These are phyloP conservation scores for Hanseniaspora mollemarum DNA, from an alignment of 805 yeast species.

Conservation along the genomic window DNA sequence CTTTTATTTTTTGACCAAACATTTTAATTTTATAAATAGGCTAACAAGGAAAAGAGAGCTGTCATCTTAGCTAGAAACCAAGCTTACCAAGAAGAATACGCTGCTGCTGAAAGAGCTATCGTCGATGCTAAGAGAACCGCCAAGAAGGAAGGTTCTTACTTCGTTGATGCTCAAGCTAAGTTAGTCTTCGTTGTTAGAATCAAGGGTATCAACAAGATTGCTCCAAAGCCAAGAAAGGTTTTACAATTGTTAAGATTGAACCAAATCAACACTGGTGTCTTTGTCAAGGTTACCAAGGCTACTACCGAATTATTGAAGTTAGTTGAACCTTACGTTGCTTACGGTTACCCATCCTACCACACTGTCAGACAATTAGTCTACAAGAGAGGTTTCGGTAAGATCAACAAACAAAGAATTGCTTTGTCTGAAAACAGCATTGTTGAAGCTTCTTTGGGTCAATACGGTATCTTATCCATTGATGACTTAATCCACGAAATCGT, in stretches of 20 bases:
- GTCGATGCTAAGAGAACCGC: conserved; percentile 85
- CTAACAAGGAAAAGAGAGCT: conserved; percentile 47
- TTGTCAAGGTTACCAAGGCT: conserved; percentile 91
- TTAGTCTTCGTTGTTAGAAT: conserved; percentile 93
- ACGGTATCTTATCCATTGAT: conserved; percentile 84
- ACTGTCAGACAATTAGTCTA: conserved; percentile 85
- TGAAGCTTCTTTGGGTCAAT: conserved; percentile 81
- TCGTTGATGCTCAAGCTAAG: conserved; percentile 88
- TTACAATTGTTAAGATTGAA: conserved; percentile 84
- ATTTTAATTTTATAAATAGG: conserved; percentile 22
- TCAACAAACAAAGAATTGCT: conserved; percentile 90
- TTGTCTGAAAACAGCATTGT: conserved; percentile 77
- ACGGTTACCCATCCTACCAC: conserved; percentile 92
- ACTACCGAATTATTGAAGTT: conserved; percentile 82
- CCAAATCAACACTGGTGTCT: conserved; percentile 91
- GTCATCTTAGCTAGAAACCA: conserved; percentile 87
- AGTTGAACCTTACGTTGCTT: conserved; percentile 93
- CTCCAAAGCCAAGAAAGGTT: conserved; percentile 99
- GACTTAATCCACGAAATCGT: conserved; percentile 91
- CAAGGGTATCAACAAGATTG: conserved; percentile 98
- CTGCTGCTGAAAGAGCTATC: conserved; percentile 79
- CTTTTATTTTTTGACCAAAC: conserved; percentile 17
- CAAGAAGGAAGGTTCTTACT: conserved; percentile 86
- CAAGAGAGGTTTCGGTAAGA: conserved; percentile 98
- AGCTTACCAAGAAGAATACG: conserved; percentile 91